Base-by-base conservation (phyloP, 805 yeast genomes). In the Candida tammaniensis region DNA sequence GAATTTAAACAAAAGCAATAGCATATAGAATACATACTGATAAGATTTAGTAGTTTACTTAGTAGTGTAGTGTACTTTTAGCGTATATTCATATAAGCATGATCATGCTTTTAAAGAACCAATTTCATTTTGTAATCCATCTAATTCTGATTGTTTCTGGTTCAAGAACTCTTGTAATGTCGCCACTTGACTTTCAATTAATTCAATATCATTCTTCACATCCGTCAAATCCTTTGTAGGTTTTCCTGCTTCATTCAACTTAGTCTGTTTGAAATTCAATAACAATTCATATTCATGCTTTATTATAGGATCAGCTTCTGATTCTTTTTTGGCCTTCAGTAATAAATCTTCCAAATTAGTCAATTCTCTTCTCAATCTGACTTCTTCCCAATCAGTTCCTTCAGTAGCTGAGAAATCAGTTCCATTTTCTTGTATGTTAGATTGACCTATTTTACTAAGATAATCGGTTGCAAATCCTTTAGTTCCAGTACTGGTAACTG, bases 321-420 rank as follows among this genome's bases (percentile, higher is more conserved):
- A 33, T 35, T 48, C 47, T 31, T 47, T 38, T 29, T 55, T 59
- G 2, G 85, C 81, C 38, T 74, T 71, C 7, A 61, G 66, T 36
- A 85, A 72, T 46, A 79, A 70, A n/a, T 67, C 59, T 48, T 88
- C 95, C 30, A 89, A 60, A 42, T 85, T 86, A 9, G 79, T 71
- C 41, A 91, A 68, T 54, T 88, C 91, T 42, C 89, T 75, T 60
- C 80, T 79, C 45, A 88, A 71, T 47, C 93, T 74, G 11, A 83
- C 94, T 50, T 83, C 87, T 57, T 89, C 97, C 95, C 97, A 87
- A 51, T 88, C 96, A 2, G 87, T 79, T n/a, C 82, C 88, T 48
- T 76, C 74, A 4, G 78, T 81, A 1, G 78, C 71, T 4, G 82
- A 74, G 53, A 83, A 82, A 54, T 86, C 89, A 0, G 88, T 80